A percentile compares a stretch with the other conserved stretches of the same genome.
phyloP scores from a whole-genome alignment of 1,284 basidiomycete genomes.

The Moniliophthora roreri region DNA sequence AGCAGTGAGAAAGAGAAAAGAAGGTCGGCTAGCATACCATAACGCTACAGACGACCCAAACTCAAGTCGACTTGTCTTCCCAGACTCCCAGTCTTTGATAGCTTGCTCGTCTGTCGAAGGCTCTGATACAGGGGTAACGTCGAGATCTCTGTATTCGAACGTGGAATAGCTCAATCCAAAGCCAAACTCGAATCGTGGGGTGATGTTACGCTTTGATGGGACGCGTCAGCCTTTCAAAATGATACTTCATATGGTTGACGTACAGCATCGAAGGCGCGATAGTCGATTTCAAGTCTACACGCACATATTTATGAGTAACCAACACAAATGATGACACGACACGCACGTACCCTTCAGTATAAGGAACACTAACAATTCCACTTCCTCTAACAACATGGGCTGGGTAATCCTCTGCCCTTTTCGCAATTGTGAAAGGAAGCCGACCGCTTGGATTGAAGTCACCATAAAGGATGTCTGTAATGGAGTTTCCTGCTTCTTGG shows the following conservation, averaged over 20 bases:
- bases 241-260: conserved; percentile 45
- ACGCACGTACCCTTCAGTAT: conserved; percentile 35
- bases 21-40: conserved; percentile 9
- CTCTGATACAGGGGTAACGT: conserved; percentile 15
- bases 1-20: conserved; percentile 11
- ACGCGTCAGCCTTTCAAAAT: conserved; percentile 27
- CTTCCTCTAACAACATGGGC: conserved; percentile 33
- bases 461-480: conserved; percentile 53
- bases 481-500: conserved; percentile 58
- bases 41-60: conserved; percentile 14
- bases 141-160: conserved; percentile 41
- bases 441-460: conserved; percentile 53
- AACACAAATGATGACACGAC: too few species aligned
- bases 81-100: conserved; percentile 18
- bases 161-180: conserved; percentile 57
- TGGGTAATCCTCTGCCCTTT: conserved; percentile 48
- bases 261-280: conserved; percentile 8
- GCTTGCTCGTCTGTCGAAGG: background rate
- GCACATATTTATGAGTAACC: too few species aligned
- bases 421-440: conserved; percentile 59
- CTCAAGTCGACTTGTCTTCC: conserved; percentile 12
- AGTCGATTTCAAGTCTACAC: conserved; percentile 12
- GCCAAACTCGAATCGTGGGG: conserved; percentile 64
- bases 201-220: conserved; percentile 36
- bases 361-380: conserved; percentile 32